A percentile compares a stretch with the other conserved stretches of the same genome.
phyloP scores from a whole-genome alignment of 805 yeast species.

The Metschnikowia koreensis region DNA sequence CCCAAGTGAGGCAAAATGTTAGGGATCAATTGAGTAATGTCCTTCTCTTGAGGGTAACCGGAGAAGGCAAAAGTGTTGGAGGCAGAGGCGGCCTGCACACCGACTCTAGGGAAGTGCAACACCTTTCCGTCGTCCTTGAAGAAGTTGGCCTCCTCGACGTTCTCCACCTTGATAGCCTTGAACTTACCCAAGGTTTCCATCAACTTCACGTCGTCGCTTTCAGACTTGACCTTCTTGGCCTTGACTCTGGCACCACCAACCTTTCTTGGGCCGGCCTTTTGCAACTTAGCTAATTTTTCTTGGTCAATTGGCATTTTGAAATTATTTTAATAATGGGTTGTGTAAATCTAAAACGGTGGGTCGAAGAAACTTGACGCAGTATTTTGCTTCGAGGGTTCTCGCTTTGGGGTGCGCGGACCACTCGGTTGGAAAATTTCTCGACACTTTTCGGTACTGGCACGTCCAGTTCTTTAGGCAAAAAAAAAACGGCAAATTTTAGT shows the following conservation, averaged over 20 bases:
- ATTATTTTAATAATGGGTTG: background rate
- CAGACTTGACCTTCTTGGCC: conserved; percentile 75
- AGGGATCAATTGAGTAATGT: conserved; percentile 88
- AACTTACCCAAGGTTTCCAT: conserved; percentile 85
- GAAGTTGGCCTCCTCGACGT: conserved; percentile 95
- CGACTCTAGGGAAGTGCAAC: conserved; percentile 92
- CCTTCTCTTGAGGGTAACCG: conserved; percentile 93
- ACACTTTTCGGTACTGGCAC: conserved; percentile 13
- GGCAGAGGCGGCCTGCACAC: conserved; percentile 89
- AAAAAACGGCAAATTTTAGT: background rate
- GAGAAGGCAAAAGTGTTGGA: conserved; percentile 92
- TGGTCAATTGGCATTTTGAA: conserved; percentile 79
- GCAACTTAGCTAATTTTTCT: conserved; percentile 90
- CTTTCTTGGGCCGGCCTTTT: conserved; percentile 75
- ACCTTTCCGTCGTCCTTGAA: conserved; percentile 96
- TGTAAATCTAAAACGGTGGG: background rate
- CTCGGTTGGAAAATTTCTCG: conserved; percentile 17
- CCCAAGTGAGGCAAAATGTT: conserved; percentile 94
- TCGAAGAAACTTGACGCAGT: too few species aligned
- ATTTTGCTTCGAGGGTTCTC: background rate
- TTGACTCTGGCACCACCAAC: conserved; percentile 88
- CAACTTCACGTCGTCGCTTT: conserved; percentile 88
- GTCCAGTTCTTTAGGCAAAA: background rate
- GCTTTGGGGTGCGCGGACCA: background rate
- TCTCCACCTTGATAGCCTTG: conserved; percentile 83